Evolutionary conservation across 1,284 basidiomycete species (phyloP).

Genomic region (Tranzscheliella williamsii): DNA sequence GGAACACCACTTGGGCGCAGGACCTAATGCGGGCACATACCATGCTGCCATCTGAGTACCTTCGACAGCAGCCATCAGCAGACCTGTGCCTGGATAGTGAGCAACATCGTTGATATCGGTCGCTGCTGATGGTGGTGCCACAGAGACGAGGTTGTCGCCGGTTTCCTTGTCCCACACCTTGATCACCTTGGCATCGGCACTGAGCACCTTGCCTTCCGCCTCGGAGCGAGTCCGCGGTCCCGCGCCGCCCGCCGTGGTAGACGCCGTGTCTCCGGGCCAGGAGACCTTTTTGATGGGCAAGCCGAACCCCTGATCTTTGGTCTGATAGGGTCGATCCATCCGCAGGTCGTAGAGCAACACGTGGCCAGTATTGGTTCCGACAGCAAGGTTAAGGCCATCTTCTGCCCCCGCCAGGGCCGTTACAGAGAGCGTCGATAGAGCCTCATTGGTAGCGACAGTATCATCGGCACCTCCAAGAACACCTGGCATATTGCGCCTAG

Average conservation of each 20-base stretch:
- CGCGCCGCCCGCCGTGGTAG: slow-evolving; percentile 60
- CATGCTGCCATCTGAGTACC: slow-evolving; percentile 59
- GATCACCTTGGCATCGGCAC: slow-evolving; percentile 58
- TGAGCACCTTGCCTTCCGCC: slow-evolving; percentile 52
- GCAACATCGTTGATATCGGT: slow-evolving; percentile 68
- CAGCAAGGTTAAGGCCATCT: slow-evolving; percentile 89
- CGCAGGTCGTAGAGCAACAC: slow-evolving; percentile 93
- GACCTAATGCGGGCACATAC: slow-evolving; percentile 93
- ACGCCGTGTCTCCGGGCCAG: slow-evolving; percentile 81
- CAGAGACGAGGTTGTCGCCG: slow-evolving; percentile 82
- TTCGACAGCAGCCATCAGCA: slow-evolving; percentile 57
- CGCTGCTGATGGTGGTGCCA: slow-evolving; percentile 84
- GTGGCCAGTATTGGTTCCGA: slow-evolving; percentile 93
- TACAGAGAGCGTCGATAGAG: slow-evolving; percentile 67
- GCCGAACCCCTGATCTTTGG: slow-evolving; percentile 97
- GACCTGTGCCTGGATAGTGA: slow-evolving; percentile 56
- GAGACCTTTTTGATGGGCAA: slow-evolving; percentile 81
- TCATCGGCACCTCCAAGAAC: slow-evolving; percentile 37
- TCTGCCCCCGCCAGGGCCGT: slow-evolving; percentile 74
- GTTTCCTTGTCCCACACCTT: slow-evolving; percentile 70
- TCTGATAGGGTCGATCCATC: slow-evolving; percentile 76
- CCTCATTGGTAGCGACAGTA: slow-evolving; percentile 55
- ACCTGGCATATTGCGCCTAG: slow-evolving; percentile 60
- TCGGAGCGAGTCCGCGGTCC: slow-evolving; percentile 73
- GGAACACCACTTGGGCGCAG: slow-evolving; percentile 92